Base-by-base conservation (phyloP, 2,329 filamentous ascomycete genomes). In the Microcyclosporella mali region DNA sequence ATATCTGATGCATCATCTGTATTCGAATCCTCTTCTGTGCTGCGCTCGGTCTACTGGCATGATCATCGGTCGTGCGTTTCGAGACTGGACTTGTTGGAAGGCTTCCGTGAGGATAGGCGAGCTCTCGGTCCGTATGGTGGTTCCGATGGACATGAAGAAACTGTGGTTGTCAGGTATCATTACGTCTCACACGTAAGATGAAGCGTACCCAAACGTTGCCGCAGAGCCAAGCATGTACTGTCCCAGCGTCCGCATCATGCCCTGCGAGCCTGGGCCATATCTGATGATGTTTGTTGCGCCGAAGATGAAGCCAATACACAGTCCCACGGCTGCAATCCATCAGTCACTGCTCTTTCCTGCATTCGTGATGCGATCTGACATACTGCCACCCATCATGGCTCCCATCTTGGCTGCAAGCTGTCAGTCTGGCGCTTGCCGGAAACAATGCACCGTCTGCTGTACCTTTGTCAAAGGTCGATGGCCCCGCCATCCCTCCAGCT, bases 111-210 rank as follows among this genome's bases (percentile, higher is more conserved):
- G 73, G 58, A 85, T 82, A 29, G 84, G 81, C 33, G 87, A 86
- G 52, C 86, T 81, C 58, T 98, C 92, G 47, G 88, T 89, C 62
- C 92, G 85, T 60, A 98, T 95, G 33, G 94, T 89, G 57, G 88
- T 95, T 56, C 92, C 92, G 57, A 98, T 95, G 45, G 87, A 90
- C 92, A 98, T 98, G 77, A 98, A 98, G 72, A 97, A 95, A 41
- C 78, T 81, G 54, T 16, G 4, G 10, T 0, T 27, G 45, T 50
- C 36, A 30, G 15, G 8, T 12, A 27, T 3, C 6, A 2, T 12
- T 21, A 9, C 29, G 9, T 9, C n/a, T n/a, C n/a, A n/a, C n/a
- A n/a, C 15, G n/a, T n/a, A 14, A 9, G 4, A 10, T 29, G 6
- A 15, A 40, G 57, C 76, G 50, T 78, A 95, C 90, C 90, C 92